Evolutionary conservation across 2,329 filamentous ascomycete species (phyloP), one percentile per base, ranked within the genome.

Genomic region (Clarireedia monteithiana): DNA sequence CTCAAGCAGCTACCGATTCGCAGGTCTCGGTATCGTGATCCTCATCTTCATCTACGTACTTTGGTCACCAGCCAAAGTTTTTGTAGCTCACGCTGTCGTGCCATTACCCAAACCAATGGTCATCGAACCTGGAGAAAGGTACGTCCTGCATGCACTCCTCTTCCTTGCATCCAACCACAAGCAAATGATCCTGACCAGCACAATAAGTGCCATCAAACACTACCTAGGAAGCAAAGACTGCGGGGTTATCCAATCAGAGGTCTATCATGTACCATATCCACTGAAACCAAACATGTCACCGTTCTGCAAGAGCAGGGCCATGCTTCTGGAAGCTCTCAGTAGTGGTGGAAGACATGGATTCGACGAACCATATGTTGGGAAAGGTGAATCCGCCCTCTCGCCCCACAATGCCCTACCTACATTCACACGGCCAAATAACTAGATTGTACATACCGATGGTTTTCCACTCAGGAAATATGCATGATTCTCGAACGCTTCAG

Each of bases 371-470:
- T 75, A 70, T 60, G 68, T 64, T 45, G 63, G 63, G 5, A 63
- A 60, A 49, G 57, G 63, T 62, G 20, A 12, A 23, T 34, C 10
- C 12, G 2, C 4, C 12, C 23, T 26, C 17, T 30, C 39, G 1
- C 20, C 12, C 2, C 4, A n/a, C 7, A 9, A n/a, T 48, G 7
- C 6, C 6, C 36, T 30, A 30, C 10, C 27, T 30, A 30, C 6
- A 30, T 30, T 7, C 27, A 7, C 27, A 30, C 27, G 2, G 6
- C 27, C 27, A 5, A 5, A 6, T 7, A 27, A 27, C 23, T 36
- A 70, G 71, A 65, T 30, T 75, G 73, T 57, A 70, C 71, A 50
- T 74, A 74, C 58, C 69, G 66, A 46, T 76, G 74, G 73, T 75
- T 72, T 58, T 65, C 69, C 6, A 66, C 68, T 3, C 55, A 63